Conservation (phyloP, 352 stramenopile species). For the Phytophthora ramorum region DNA sequence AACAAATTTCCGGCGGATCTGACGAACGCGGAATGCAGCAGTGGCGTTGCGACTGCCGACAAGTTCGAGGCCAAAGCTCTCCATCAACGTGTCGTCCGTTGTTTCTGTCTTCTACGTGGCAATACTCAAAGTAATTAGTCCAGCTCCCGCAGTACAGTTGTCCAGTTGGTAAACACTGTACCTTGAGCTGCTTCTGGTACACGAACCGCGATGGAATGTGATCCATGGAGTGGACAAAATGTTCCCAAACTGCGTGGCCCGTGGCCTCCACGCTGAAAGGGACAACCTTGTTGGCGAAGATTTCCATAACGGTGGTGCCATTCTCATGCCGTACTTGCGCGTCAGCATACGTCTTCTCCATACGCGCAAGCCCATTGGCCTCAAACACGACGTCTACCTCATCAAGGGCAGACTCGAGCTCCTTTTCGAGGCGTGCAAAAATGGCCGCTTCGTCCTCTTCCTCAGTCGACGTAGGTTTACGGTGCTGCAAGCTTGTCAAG, state of each 20-base stretch:
- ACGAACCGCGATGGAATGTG: constrained; percentile 60
- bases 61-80: constrained; percentile 62
- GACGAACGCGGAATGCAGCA: constrained; percentile 58
- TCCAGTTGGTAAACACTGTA: constrained; percentile 15
- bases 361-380: constrained; percentile 51
- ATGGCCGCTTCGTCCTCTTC: constrained; percentile 55
- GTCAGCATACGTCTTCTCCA: constrained; percentile 59
- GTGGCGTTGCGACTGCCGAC: constrained; percentile 55
- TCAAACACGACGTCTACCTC: constrained; percentile 63
- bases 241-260: constrained; percentile 53
- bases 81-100: constrained; percentile 58
- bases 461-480: constrained; percentile 45
- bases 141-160: background rate
- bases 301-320: constrained; percentile 54
- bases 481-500: constrained; percentile 44
- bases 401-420: constrained; percentile 46
- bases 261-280: constrained; percentile 54
- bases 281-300: constrained; percentile 67
- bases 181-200: constrained; percentile 63
- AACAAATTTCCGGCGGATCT: constrained; percentile 62
- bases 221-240: constrained; percentile 66
- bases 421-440: constrained; percentile 52
- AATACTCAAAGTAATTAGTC: constrained; percentile 27
- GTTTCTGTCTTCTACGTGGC: constrained; percentile 48
- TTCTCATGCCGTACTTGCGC: constrained; percentile 56